phyloP scores from a whole-genome alignment of 495 filamentous ascomycete species.

The Durotheca rogersii region DNA sequence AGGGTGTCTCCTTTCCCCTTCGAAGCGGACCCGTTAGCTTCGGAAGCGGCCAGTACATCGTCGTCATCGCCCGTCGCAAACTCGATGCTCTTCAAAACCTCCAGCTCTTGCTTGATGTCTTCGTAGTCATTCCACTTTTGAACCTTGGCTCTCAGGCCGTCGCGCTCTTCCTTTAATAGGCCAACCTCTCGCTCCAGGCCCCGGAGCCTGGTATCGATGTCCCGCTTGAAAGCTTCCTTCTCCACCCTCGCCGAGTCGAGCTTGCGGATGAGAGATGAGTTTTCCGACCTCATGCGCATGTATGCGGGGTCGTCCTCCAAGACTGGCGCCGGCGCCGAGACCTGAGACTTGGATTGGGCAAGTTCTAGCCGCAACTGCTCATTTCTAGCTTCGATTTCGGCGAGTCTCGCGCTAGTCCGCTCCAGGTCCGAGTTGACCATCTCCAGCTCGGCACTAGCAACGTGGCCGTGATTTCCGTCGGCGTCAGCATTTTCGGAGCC shows the following conservation, averaged over 20 bases:
- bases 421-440: conserved; percentile 90
- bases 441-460: conserved; percentile 87
- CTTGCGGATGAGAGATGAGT: conserved; percentile 83
- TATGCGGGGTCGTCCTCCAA: conserved; percentile 87
- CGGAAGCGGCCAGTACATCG: conserved; percentile 47
- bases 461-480: conserved; percentile 55
- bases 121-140: conserved; percentile 93
- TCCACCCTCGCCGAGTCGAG: conserved; percentile 80
- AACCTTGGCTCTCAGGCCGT: conserved; percentile 72
- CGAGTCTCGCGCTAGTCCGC: conserved; percentile 79
- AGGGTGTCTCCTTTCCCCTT: conserved; percentile 75
- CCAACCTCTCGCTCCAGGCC: conserved; percentile 71
- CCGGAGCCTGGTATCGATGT: conserved; percentile 69
- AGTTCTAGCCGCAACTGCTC: conserved; percentile 90
- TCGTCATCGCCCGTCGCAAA: conserved; percentile 90
- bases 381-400: conserved; percentile 91
- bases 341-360: conserved; percentile 79
- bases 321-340: conserved; percentile 56
- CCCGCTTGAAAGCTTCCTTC: conserved; percentile 72
- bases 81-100: conserved; percentile 96
- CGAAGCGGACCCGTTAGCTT: conserved; percentile 49
- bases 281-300: conserved; percentile 84
- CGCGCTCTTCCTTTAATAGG: conserved; percentile 66
- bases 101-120: conserved; percentile 90
- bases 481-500: conserved; percentile 62